These are phyloP conservation scores for Macrophomina pseudophaseolina DNA, from an alignment of 2,329 filamentous ascomycete species.

Conservation along the genomic window DNA sequence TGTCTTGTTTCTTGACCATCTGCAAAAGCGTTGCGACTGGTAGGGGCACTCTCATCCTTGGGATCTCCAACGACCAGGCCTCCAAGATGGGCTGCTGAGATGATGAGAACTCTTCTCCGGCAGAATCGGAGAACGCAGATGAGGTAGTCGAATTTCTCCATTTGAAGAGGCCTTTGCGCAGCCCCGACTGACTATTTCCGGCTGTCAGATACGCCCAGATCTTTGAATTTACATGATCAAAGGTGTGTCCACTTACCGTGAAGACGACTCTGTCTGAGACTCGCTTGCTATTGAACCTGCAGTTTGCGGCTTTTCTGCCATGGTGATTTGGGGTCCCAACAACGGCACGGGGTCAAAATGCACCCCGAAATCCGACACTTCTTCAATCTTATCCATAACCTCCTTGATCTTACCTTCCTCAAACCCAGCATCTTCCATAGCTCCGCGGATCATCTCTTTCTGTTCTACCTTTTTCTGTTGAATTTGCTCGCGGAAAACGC, in stretches of 20 bases:
- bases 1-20: slow-evolving; percentile 1
- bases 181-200: not conserved
- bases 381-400: not conserved
- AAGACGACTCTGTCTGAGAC: not conserved
- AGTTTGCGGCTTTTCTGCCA: not conserved
- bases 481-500: not conserved
- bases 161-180: not conserved
- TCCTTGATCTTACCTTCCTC: slow-evolving; percentile 1
- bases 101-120: not conserved
- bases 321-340: not conserved
- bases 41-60: not conserved
- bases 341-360: not conserved
- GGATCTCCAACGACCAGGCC: not conserved
- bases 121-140: not conserved
- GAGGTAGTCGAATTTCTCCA: not conserved
- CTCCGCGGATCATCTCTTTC: not conserved
- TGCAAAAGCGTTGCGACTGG: not conserved
- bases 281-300: not conserved
- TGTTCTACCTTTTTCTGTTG: not conserved
- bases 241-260: not conserved
- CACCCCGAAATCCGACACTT: not conserved
- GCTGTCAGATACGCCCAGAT: not conserved
- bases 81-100: not conserved
- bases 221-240: not conserved
- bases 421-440: not conserved